These are phyloP conservation scores for Aristolochia californica DNA, from an alignment of 164 flowering plant species.

Conservation along the genomic window DNA sequence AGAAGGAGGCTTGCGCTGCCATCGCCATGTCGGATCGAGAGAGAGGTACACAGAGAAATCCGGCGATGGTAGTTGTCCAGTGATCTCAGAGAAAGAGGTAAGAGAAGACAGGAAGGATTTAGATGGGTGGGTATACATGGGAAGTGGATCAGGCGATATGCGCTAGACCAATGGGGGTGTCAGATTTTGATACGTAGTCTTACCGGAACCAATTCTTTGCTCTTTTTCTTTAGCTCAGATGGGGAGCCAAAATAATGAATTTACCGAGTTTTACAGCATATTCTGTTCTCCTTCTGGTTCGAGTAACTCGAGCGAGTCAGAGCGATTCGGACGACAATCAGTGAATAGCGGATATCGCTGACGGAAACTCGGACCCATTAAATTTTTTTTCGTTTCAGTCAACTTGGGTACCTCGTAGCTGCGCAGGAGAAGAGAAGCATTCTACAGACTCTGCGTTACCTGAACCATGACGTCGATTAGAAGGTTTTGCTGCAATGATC, in stretches of 20 bases:
- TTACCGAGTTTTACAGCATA: too few relatives aligned
- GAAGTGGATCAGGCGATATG: slow-evolving; percentile 49
- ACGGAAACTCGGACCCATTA: neutral
- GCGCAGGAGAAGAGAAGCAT: neutral
- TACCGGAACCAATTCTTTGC: slow-evolving; percentile 5
- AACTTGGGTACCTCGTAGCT: neutral
- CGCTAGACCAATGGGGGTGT: slow-evolving; percentile 44
- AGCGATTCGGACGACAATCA: too few relatives aligned
- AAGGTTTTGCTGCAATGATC: slow-evolving; percentile 87
- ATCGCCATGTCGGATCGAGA: slow-evolving; percentile 58
- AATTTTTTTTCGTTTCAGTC: neutral
- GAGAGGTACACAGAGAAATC: neutral
- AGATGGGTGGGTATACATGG: slow-evolving; percentile 20
- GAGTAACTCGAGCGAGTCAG: too few relatives aligned
- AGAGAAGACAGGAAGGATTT: slow-evolving; percentile 11
- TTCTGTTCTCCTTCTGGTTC: too few relatives aligned
- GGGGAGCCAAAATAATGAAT: too few relatives aligned
- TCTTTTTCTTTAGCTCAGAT: neutral
- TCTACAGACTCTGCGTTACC: neutral
- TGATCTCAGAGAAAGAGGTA: slow-evolving; percentile 5
- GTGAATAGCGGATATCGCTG: too few relatives aligned
- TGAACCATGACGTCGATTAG: slow-evolving; percentile 67
- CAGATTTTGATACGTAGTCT: slow-evolving; percentile 36
- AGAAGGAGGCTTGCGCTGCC: slow-evolving; percentile 73
- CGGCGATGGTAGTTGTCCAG: slow-evolving; percentile 2